Conservation (phyloP, 352 stramenopile genomes). For the Saprolegnia parasitica region DNA sequence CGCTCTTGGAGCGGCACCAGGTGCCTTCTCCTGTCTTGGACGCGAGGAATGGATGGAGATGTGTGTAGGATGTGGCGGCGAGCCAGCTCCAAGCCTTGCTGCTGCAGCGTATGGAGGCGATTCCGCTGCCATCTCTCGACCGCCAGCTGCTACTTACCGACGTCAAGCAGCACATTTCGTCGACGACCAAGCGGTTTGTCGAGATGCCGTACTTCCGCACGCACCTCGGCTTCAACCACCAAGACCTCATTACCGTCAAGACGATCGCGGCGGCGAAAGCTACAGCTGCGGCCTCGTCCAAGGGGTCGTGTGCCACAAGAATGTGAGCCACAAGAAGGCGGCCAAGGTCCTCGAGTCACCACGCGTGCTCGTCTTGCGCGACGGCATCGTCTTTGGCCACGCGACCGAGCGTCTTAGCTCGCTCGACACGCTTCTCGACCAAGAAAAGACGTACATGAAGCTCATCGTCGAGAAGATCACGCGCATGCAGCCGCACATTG, state of each 20-base stretch:
- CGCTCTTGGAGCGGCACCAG: slow-evolving; percentile 33
- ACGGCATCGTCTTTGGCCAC: slow-evolving; percentile 95
- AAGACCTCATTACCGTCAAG: slow-evolving; percentile 75
- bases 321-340: slow-evolving; percentile 97
- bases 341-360: slow-evolving; percentile 88
- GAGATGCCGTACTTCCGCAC: slow-evolving; percentile 70
- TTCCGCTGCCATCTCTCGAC: not conserved
- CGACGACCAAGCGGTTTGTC: slow-evolving; percentile 69
- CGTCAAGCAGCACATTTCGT: not conserved
- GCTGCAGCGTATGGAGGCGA: not conserved
- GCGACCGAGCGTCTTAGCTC: slow-evolving; percentile 88
- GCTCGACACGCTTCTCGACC: slow-evolving; percentile 93
- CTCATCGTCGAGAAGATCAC: slow-evolving; percentile 97
- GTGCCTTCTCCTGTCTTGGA: slow-evolving; percentile 12
- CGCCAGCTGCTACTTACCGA: not conserved
- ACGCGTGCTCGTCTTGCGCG: slow-evolving; percentile 95
- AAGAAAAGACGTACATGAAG: slow-evolving; percentile 96
- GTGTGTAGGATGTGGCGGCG: not conserved
- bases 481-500: slow-evolving; percentile 90
- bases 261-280: slow-evolving; percentile 57
- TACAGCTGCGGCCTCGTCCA: slow-evolving; percentile 93
- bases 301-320: slow-evolving; percentile 94
- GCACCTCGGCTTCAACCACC: slow-evolving; percentile 58
- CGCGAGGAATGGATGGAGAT: slow-evolving; percentile 1
- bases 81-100: slow-evolving; percentile 10